phyloP scores from a whole-genome alignment of 2,329 filamentous ascomycete species.

The Fusarium xylarioides region DNA sequence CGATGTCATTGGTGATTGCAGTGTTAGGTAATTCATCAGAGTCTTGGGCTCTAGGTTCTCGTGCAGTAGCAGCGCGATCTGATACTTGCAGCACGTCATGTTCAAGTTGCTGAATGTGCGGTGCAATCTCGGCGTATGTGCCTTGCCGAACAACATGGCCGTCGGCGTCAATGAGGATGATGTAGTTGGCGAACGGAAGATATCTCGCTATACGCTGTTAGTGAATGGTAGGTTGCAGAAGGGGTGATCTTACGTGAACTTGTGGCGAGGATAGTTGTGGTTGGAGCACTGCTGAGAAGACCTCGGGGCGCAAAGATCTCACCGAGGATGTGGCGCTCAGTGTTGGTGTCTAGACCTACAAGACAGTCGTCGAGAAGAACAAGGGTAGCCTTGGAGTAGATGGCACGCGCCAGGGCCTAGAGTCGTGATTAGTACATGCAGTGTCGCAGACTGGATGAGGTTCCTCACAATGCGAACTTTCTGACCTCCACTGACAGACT shows the following conservation, averaged over 20 bases:
- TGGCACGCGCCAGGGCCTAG: not conserved
- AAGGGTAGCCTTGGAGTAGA: not conserved
- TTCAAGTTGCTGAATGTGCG: not conserved
- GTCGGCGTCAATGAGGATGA: not conserved
- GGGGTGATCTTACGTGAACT: not conserved
- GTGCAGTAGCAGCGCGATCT: not conserved
- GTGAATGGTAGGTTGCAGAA: accelerated
- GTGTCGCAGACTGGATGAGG: accelerated
- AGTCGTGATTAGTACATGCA: accelerated
- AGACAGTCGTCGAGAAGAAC: not conserved
- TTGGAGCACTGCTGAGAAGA: not conserved
- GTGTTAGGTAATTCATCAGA: not conserved
- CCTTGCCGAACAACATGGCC: not conserved
- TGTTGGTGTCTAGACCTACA: not conserved
- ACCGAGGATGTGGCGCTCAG: not conserved
- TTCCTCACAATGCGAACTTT: not conserved
- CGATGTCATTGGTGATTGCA: not conserved
- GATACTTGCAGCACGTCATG: not conserved
- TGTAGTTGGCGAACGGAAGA: not conserved
- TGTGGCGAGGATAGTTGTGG: not conserved
- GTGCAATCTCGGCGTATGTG: not conserved
- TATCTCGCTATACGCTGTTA: not conserved
- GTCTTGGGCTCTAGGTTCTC: not conserved
- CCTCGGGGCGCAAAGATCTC: not conserved
- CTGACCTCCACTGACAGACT: not conserved